These are phyloP conservation scores for Saccharomycopsis sp. DNA, from an alignment of 805 yeast species.

Conservation along the genomic window DNA sequence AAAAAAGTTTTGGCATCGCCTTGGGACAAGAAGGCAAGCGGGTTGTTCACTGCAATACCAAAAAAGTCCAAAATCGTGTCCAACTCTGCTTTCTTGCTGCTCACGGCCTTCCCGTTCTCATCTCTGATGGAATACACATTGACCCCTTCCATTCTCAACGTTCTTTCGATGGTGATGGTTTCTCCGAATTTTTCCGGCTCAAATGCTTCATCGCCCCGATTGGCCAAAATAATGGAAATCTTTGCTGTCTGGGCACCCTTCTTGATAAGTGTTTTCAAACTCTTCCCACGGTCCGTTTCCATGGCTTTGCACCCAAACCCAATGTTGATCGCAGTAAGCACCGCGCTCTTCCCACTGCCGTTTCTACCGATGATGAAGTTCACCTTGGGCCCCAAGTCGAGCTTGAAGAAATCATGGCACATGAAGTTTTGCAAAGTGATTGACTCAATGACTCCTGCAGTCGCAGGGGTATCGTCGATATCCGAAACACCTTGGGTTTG, in stretches of 20 bases:
- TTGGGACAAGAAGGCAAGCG: constrained; percentile 86
- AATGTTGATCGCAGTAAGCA: constrained; percentile 77
- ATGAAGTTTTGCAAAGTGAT: constrained; percentile 67
- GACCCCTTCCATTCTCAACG: constrained; percentile 43
- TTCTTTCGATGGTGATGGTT: constrained; percentile 61
- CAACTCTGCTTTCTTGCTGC: constrained; percentile 54
- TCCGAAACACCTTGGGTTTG: too few relatives aligned
- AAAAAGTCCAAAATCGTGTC: constrained; percentile 61
- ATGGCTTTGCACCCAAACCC: constrained; percentile 85
- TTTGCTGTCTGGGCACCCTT: constrained; percentile 68
- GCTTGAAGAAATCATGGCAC: constrained; percentile 79
- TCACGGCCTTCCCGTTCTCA: constrained; percentile 41
- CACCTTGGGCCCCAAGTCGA: constrained; percentile 67
- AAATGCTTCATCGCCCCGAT: constrained; percentile 58
- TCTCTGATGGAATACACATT: constrained; percentile 37
- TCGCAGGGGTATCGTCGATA: constrained; percentile 26
- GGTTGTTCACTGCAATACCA: constrained; percentile 77
- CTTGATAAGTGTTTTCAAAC: constrained; percentile 59
- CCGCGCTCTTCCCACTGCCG: constrained; percentile 88
- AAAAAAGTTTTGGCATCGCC: constrained; percentile 88
- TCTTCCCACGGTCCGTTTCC: constrained; percentile 76
- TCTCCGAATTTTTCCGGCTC: constrained; percentile 59
- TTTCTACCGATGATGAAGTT: constrained; percentile 85
- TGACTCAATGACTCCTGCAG: constrained; percentile 61
- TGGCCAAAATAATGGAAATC: constrained; percentile 54